phyloP scores from a whole-genome alignment of 2,329 filamentous ascomycete species.

The Alternaria sp. region DNA sequence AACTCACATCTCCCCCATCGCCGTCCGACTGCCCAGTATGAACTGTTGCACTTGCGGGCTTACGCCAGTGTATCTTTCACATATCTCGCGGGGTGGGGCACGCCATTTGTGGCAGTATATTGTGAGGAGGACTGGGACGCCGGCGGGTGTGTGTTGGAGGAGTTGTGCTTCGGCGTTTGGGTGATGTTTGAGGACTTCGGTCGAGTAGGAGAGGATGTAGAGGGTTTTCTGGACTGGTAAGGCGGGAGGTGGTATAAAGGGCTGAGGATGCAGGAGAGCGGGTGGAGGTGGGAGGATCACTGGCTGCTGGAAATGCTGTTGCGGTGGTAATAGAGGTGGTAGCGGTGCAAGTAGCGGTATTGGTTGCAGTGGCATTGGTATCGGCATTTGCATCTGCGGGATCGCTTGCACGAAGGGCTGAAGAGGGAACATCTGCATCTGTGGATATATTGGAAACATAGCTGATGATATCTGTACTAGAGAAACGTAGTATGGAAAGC shows the following conservation, averaged over 20 bases:
- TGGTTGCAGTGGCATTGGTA: not conserved
- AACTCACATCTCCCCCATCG: conserved; percentile 1
- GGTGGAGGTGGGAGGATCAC: not conserved
- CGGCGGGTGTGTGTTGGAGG: not conserved
- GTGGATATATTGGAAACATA: not conserved
- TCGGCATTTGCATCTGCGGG: not conserved
- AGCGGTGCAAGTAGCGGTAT: not conserved
- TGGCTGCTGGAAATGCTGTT: not conserved
- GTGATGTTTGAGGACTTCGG: not conserved
- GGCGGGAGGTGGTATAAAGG: not conserved
- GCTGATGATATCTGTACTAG: not conserved
- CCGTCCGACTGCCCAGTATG: conserved; percentile 11
- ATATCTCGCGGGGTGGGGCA: conserved; percentile 13
- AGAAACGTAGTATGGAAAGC: not conserved
- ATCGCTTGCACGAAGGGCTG: not conserved
- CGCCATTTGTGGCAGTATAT: conserved; percentile 9
- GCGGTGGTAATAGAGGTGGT: not conserved
- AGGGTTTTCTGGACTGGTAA: not conserved
- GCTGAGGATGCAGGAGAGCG: not conserved
- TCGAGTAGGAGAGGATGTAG: conserved; percentile 4
- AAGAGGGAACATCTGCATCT: not conserved
- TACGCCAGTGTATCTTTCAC: conserved; percentile 18
- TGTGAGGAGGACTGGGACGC: not conserved
- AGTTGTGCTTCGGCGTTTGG: not conserved
- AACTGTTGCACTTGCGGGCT: conserved; percentile 16